Evolutionary conservation across 495 filamentous ascomycete species (phyloP).

Genomic region (Tuber magnatum): DNA sequence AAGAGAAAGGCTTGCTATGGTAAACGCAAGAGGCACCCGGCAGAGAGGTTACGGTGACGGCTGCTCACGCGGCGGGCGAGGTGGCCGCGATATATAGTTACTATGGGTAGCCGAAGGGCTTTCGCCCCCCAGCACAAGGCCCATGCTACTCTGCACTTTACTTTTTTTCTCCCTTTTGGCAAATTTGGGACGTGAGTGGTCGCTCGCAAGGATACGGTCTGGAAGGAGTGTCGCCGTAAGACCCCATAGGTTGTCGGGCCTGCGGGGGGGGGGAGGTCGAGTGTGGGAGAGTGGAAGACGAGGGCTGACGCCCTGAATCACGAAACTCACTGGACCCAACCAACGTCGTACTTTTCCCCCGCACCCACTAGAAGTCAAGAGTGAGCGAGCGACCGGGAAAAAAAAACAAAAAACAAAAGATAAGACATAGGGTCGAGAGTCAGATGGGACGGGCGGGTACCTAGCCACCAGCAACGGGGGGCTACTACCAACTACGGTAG

Average conservation of each 20-base stretch:
- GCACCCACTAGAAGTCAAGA: background rate
- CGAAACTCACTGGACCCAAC: background rate
- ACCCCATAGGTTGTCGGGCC: slow-evolving; percentile 27
- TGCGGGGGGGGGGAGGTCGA: slow-evolving; percentile 13
- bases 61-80: slow-evolving; percentile 28
- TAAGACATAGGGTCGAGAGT: background rate
- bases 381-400: background rate
- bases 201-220: slow-evolving; percentile 21
- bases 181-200: slow-evolving; percentile 30
- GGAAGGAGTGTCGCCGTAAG: slow-evolving; percentile 22
- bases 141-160: slow-evolving; percentile 22
- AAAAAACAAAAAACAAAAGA: background rate
- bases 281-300: background rate
- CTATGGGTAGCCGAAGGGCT: slow-evolving; percentile 11
- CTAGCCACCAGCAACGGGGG: background rate
- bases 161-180: slow-evolving; percentile 25
- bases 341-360: background rate
- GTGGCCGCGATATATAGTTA: slow-evolving; percentile 33
- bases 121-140: slow-evolving; percentile 20
- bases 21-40: slow-evolving; percentile 24
- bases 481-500: background rate
- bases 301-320: background rate
- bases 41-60: slow-evolving; percentile 8
- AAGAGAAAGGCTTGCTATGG: slow-evolving; percentile 26
- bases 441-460: background rate